Conservation (phyloP, 2,329 filamentous ascomycete genomes). For the Aspergillus sp. region DNA sequence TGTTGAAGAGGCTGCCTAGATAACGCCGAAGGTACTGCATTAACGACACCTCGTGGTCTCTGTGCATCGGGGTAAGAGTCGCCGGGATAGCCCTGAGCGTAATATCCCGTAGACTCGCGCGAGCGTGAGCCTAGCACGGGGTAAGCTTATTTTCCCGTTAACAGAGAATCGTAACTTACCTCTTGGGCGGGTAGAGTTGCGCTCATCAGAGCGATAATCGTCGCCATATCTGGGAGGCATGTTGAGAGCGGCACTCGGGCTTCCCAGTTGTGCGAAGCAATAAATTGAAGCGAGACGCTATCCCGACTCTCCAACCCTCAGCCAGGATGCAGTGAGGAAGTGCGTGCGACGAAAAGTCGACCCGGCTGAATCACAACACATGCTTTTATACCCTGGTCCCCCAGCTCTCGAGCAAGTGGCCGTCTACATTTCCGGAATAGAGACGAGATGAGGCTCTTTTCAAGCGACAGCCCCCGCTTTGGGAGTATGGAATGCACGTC, state of each 20-base stretch:
- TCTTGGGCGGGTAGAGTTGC: no score
- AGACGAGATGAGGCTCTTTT: constrained; percentile 6
- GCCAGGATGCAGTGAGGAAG: not conserved
- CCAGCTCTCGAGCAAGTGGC: not conserved
- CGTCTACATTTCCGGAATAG: not conserved
- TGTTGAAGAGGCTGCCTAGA: not conserved
- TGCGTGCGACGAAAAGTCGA: not conserved
- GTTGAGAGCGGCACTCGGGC: not conserved
- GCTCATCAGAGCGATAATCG: not conserved
- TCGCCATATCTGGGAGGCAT: not conserved
- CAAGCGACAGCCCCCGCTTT: constrained; percentile 3
- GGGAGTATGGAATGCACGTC: not conserved
- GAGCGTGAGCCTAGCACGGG: not conserved
- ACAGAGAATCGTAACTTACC: not conserved
- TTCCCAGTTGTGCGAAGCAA: not conserved
- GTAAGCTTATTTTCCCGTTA: not conserved
- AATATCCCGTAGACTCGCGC: not conserved
- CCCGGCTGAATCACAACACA: not conserved
- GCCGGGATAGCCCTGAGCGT: not conserved
- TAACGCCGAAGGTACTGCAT: no score
- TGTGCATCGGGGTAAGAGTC: not conserved
- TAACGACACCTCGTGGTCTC: not conserved
- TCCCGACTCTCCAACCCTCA: not conserved
- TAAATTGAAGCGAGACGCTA: not conserved
- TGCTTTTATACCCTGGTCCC: not conserved